Evolutionary conservation across 768 basidiomycete genomes (phyloP), one percentile per base, ranked within the genome.

Genomic region (Auricularia cornea): DNA sequence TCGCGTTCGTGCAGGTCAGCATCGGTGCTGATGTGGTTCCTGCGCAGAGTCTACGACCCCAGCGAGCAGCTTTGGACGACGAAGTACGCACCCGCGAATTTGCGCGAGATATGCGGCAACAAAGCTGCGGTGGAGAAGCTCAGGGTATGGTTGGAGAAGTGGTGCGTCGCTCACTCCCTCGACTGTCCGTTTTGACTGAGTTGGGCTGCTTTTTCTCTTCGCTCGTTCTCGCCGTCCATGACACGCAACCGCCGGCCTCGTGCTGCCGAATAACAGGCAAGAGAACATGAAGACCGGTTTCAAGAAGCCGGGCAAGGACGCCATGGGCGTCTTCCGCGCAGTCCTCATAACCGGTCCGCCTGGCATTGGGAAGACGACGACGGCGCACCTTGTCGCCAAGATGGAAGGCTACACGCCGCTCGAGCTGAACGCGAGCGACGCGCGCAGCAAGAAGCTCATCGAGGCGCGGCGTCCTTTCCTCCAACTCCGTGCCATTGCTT

Each of bases 321-420:
- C 84, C 0, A 89, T 90, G 88, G 92, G 92, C 68, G 76, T 87
- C 6, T 96, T 81, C 73, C 87, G 94, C 28, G 94, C 93, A 3
- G 82, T 98, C 1, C 77, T 99, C 67, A 88, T 98, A 65, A 92
- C 92, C 1, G 97, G 97, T 0, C 85, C 95, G 1, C 97, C 97
- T 18, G 97, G 97, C 8, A 97, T 98, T 60, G 97, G 96, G 28
- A 99, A 98, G 78, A 99, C 97, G 3, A 97, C 94, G 1, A 89
- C 89, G 65, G 97, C 96, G 2, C 97, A 99, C 75, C 71, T 99
- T 31, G 89, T 90, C 68, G 95, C 95, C 2, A 89, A 90, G 70
- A 74, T 91, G n/a, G 92, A 84, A 31, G 96, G 95, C 0, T 97
- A 89, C 68, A 92, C 88, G 2, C 90, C 95, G 1, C 92, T 99